phyloP scores from a whole-genome alignment of 2,329 filamentous ascomycete genomes.

The Calonectria naviculata region DNA sequence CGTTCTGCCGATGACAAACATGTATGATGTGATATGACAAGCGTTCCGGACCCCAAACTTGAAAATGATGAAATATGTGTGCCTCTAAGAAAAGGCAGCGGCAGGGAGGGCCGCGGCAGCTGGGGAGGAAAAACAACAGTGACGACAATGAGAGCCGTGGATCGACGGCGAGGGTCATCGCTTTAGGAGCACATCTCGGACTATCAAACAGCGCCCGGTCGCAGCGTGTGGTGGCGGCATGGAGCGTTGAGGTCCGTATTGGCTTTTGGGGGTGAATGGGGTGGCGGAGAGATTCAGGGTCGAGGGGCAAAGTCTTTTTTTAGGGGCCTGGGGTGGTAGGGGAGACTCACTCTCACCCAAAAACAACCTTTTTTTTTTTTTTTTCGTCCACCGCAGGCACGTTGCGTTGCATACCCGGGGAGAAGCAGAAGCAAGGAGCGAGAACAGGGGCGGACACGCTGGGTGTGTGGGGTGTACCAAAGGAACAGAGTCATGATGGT shows the following conservation, averaged over 20 bases:
- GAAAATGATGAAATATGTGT: slow-evolving; percentile 33
- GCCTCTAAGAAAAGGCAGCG: slow-evolving; percentile 12
- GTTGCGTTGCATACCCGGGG: neutral
- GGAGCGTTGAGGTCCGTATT: neutral
- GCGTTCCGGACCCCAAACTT: slow-evolving; percentile 5
- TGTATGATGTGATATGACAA: slow-evolving; percentile 23
- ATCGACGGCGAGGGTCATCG: neutral
- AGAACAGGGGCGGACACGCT: neutral
- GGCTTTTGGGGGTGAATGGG: neutral
- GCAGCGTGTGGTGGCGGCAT: neutral
- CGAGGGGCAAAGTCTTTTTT: neutral
- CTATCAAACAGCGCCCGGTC: neutral
- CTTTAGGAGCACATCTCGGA: neutral
- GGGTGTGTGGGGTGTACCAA: neutral
- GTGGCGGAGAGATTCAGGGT: neutral
- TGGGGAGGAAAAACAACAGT: neutral
- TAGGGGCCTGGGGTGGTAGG: neutral
- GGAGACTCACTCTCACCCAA: too few relatives aligned
- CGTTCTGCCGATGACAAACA: neutral
- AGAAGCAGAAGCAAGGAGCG: neutral
- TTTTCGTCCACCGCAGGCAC: neutral
- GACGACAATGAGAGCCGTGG: neutral
- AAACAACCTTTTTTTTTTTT: neutral
- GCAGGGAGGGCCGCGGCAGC: neutral
- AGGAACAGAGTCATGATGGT: neutral